Conservation (phyloP, 176 grass and related monocot species). For the Chloris gayana region DNA sequence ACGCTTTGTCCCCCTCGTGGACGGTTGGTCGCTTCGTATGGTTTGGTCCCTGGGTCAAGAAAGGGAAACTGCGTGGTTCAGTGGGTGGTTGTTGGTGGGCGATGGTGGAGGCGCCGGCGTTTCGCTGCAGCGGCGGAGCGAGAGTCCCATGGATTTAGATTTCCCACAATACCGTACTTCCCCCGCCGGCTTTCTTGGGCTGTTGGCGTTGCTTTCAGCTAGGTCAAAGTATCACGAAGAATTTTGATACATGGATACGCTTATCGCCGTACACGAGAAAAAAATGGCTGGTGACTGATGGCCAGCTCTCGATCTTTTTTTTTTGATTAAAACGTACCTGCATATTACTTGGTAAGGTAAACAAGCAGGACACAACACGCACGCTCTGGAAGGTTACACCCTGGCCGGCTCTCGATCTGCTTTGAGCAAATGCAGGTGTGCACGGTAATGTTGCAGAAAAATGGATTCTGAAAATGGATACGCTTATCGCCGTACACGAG, state of each 20-base stretch:
- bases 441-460: not conserved
- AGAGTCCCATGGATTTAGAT: not conserved
- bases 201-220: not conserved
- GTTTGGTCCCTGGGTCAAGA: conserved; percentile 21
- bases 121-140: not conserved
- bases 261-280: conserved; percentile 5
- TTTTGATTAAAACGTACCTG: no score
- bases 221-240: conserved; percentile 1
- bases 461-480: not conserved
- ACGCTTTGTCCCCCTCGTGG: not conserved
- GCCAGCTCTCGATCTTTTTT: no score
- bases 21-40: not conserved
- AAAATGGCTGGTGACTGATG: not conserved
- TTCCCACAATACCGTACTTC: not conserved
- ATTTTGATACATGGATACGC: conserved; percentile 10
- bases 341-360: no score
- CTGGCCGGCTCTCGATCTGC: no score
- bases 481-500: conserved; percentile 2
- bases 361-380: no score
- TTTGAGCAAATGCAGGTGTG: not conserved
- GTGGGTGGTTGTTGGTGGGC: not conserved
- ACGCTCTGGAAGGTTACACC: no score
- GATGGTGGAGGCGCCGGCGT: not conserved
- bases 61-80: not conserved
- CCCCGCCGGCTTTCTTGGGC: not conserved